Conservation (phyloP, 805 yeast genomes). For the Groenewaldozyma tartarivorans region DNA sequence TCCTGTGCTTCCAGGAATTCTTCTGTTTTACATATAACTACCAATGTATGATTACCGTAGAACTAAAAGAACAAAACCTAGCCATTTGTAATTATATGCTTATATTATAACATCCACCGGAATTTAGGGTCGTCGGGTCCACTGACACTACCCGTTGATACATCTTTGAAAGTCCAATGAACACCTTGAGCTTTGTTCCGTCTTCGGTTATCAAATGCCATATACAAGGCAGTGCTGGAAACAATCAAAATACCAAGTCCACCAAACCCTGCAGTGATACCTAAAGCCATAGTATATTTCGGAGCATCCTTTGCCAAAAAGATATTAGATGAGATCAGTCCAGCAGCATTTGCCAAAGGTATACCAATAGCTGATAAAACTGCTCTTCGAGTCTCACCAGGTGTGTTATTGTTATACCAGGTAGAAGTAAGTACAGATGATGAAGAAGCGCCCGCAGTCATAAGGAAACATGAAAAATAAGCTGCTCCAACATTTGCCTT, state of each 20-base stretch:
- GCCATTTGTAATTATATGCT: too few relatives aligned
- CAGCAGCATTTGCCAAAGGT: slow-evolving; percentile 49
- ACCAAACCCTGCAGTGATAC: slow-evolving; percentile 39
- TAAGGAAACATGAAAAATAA: slow-evolving; percentile 36
- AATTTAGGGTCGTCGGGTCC: slow-evolving; percentile 34
- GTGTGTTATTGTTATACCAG: slow-evolving; percentile 43
- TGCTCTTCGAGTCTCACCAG: slow-evolving; percentile 37
- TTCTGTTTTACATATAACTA: too few relatives aligned
- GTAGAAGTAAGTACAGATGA: slow-evolving; percentile 42
- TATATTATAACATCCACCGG: slow-evolving; percentile 40
- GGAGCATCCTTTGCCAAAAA: slow-evolving; percentile 46
- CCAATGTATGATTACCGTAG: too few relatives aligned
- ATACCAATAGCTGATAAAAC: slow-evolving; percentile 41
- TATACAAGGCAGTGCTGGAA: slow-evolving; percentile 24
- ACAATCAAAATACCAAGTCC: slow-evolving; percentile 34
- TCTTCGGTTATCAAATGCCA: slow-evolving; percentile 35
- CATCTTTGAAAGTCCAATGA: slow-evolving; percentile 14
- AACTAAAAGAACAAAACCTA: too few relatives aligned
- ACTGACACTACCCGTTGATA: slow-evolving; percentile 31
- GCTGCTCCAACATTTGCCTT: slow-evolving; percentile 32
- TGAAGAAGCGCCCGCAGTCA: slow-evolving; percentile 42
- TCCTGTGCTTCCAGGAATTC: too few relatives aligned
- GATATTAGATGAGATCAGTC: slow-evolving; percentile 44
- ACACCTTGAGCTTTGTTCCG: slow-evolving; percentile 18
- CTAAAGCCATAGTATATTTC: slow-evolving; percentile 41